Base-by-base conservation (phyloP, 352 stramenopile genomes). In the Phytopythium mirpurense region DNA sequence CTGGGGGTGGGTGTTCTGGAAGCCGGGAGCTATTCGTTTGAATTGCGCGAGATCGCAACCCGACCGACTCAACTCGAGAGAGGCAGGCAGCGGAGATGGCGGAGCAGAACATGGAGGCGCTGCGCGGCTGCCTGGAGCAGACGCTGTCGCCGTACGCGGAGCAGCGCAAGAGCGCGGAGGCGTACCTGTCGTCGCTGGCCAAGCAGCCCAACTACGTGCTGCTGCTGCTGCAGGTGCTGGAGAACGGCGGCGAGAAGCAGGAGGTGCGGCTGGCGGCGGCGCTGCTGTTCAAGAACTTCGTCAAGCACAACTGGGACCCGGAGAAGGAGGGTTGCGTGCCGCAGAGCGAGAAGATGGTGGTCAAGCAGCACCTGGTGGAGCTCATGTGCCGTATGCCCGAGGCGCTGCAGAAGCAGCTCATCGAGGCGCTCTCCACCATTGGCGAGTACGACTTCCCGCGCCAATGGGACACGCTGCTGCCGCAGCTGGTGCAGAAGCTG, bases 331-430 rank as follows among this genome's bases (percentile, higher is more conserved):
- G 70, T n/a, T 79, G 70, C 55, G 65, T 98, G n/a, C 60, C 70
- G 18, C 43, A 70, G 35, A 62, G 67, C 7, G 97, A 99, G 70
- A 96, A 97, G 42, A 68, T 73, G 16, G 62, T 96, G 24, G 97
- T 99, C 54, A 99, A 99, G 79, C 82, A 86, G 51, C 86, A 99
- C 70, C 76, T 99, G n/a, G 96, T 99, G 26, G 88, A 98, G 37
- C 86, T 99, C 56, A 99, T 99, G 96, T 98, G 93, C 62, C 91
- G 85, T 32, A 95, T 97, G 65, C 95, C 96, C 46, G 75, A 94
- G 59, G 72, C 63, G 50, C 81, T 99, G 56, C 92, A 98, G 74
- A 82, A 89, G 45, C 97, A 99, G 70, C 90, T 99, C 54, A 96
- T 93, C 32, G 97, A 99, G 65, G 85, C 95, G 43, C 94, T 99